Percentiles rank a stretch among this genome's conserved stretches.
Conservation (phyloP, 2,329 filamentous ascomycete genomes). For the Metarhizium robertsii region DNA sequence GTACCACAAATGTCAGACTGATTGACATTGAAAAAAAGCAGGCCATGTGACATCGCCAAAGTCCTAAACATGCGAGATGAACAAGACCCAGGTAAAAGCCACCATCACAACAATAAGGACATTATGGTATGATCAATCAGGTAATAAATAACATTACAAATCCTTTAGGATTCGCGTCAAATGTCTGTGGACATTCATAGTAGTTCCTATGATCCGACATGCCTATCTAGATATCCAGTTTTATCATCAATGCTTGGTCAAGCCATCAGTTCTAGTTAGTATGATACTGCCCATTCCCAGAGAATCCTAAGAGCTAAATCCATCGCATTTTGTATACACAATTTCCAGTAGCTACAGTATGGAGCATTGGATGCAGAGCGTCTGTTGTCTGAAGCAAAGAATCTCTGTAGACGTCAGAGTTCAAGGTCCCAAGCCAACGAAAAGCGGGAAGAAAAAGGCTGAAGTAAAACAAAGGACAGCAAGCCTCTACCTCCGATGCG, state of each 20-base stretch:
- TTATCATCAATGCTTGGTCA: neutral
- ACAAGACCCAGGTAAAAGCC: too few species aligned
- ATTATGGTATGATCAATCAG: neutral
- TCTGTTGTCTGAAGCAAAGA: neutral
- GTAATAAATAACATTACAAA: neutral
- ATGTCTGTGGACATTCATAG: neutral
- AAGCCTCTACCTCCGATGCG: neutral
- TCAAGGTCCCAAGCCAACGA: neutral
- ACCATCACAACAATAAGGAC: neutral
- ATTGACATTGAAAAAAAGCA: too few species aligned
- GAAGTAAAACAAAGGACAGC: constrained; percentile 1
- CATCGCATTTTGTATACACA: neutral
- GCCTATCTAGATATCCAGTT: neutral
- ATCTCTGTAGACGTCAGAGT: neutral
- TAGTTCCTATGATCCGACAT: neutral
- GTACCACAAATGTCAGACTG: too few species aligned
- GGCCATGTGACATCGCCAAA: too few species aligned
- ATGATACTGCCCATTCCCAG: neutral
- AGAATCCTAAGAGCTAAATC: neutral
- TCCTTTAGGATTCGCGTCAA: neutral
- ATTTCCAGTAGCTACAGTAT: neutral
- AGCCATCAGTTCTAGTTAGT: neutral
- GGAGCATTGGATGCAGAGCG: neutral
- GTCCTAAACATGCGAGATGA: too few species aligned
- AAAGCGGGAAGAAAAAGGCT: neutral